phyloP scores from a whole-genome alignment of 306 rosid genomes.

The Ceratonia siliqua region DNA sequence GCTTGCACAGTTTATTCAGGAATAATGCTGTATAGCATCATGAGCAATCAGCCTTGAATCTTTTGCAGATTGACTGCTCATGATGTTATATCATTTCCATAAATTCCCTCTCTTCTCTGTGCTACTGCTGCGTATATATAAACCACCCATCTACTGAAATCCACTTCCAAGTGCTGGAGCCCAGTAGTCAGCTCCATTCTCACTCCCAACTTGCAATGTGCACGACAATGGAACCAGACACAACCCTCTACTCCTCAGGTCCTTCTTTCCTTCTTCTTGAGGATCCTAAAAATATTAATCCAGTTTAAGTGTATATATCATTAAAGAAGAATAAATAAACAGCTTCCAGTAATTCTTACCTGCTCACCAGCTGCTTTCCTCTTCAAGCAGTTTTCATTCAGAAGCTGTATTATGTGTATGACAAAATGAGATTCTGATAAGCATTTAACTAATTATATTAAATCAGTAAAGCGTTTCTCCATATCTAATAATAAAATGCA shows the following conservation, averaged over 20 bases:
- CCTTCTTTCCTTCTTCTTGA: conserved; percentile 70
- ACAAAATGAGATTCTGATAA: conserved; percentile 19
- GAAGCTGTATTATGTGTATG: conserved; percentile 48
- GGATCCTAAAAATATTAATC: too few relatives aligned
- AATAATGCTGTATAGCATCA: conserved; percentile 70
- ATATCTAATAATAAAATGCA: not conserved
- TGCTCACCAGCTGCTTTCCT: conserved; percentile 60
- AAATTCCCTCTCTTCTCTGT: conserved; percentile 17
- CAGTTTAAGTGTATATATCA: too few relatives aligned
- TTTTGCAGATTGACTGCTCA: conserved; percentile 87
- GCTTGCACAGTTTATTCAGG: conserved; percentile 25
- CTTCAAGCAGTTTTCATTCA: conserved; percentile 79
- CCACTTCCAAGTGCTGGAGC: conserved; percentile 69
- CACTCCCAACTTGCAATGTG: conserved; percentile 90
- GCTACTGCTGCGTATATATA: conserved; percentile 14
- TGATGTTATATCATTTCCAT: conserved; percentile 75
- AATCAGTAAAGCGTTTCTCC: too few relatives aligned
- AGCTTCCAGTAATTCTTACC: too few relatives aligned
- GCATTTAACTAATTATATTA: conserved; percentile 2
- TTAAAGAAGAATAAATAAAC: too few relatives aligned
- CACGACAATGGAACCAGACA: conserved; percentile 98
- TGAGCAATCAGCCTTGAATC: conserved; percentile 85
- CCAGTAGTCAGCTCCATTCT: conserved; percentile 81
- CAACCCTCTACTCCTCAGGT: conserved; percentile 87
- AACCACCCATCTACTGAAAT: conserved; percentile 39